Evolutionary conservation across 805 yeast species (phyloP), one percentile per base, ranked within the genome.

Genomic region (Yarrowia deformans): DNA sequence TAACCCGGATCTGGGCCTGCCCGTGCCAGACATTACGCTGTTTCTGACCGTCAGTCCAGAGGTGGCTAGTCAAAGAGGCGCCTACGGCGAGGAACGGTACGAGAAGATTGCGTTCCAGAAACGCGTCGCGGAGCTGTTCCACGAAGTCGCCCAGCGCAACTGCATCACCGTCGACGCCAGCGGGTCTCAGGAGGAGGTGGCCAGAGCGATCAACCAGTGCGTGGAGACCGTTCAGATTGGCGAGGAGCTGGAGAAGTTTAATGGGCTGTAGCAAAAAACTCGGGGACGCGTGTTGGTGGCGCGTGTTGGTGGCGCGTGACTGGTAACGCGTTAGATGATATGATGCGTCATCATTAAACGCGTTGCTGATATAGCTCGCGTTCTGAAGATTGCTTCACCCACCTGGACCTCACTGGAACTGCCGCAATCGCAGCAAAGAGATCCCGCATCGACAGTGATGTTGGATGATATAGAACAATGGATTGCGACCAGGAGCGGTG

Each of bases 61-160:
- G 71, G 84, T 79, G 8, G 79, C 78, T 3, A 77, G 81, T 29
- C 72, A 76, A 19, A 82, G 98, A 69, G 87, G 86, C 12, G 97
- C 97, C 0, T 95, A 90, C 81, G 99, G 99, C 14, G 90, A 88
- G n/a, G 99, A 95, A 77, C 81, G 97, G 68, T 95, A 95, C 79
- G 99, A 95, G 77, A 84, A 83, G 35, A 77, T 78, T 5, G 87
- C 84, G 61, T 90, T 95, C 75, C 99, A 95, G 76, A 77, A 79
- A n/a, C 81, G 80, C 46, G 99, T 95, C 3, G 85, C 87, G 70
- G 52, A 74, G 10, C 81, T 87, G 71, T 95, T 93, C 75, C 72
- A 77, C 13, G 68, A 81, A 16, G 78, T 83, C 10, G 71, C 75
- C 8, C 55, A 46, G 12, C 52, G 48, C 2, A 64, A 74, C 32